Evolutionary conservation across 1,284 basidiomycete genomes (phyloP).

Genomic region (Fomes fomentarius): DNA sequence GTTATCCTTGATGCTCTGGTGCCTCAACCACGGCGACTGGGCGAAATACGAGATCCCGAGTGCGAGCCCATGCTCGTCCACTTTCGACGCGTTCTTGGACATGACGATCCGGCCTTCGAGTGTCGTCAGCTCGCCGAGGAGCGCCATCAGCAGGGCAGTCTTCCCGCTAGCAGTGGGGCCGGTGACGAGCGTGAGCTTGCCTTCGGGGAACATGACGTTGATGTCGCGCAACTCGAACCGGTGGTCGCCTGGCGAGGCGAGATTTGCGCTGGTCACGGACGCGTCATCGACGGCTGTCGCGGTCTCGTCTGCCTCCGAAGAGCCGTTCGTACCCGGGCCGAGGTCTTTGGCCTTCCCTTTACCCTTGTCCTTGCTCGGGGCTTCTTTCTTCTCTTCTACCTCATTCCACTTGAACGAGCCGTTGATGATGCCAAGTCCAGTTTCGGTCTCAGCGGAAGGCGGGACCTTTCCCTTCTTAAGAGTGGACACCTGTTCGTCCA

Average conservation of each 20-base stretch:
- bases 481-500: conserved; percentile 42
- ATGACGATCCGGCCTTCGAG: conserved; percentile 57
- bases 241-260: conserved; percentile 38
- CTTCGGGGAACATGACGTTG: conserved; percentile 69
- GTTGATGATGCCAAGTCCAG: conserved; percentile 63
- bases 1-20: conserved; percentile 71
- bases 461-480: conserved; percentile 36
- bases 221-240: conserved; percentile 71
- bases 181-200: conserved; percentile 64
- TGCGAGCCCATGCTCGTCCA: conserved; percentile 66
- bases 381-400: conserved; percentile 44
- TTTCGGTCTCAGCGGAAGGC: conserved; percentile 32
- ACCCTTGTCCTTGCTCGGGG: conserved; percentile 30
- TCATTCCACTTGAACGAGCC: conserved; percentile 78
- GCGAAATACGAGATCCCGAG: conserved; percentile 84
- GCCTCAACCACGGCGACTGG: conserved; percentile 85
- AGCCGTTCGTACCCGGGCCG: neutral
- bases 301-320: neutral
- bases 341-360: conserved; percentile 26
- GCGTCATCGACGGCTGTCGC: conserved; percentile 26
- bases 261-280: conserved; percentile 12
- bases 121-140: conserved; percentile 68
- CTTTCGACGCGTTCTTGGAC: conserved; percentile 60
- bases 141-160: conserved; percentile 73
- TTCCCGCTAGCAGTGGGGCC: conserved; percentile 84